phyloP scores from a whole-genome alignment of 306 rosid genomes.

The Acacia confusa region DNA sequence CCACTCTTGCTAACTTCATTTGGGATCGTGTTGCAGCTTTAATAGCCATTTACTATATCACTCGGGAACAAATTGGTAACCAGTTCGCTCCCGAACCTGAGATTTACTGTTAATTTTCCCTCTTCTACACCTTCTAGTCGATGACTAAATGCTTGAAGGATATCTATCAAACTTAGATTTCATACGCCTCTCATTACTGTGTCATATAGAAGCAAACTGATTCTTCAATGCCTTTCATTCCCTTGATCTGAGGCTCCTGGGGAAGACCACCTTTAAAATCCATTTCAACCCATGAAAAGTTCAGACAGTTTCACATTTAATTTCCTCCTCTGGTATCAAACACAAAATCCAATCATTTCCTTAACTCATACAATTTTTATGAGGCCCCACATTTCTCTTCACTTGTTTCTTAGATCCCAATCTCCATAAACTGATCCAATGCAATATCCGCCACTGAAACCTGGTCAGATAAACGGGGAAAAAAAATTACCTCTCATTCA shows the following conservation, averaged over 20 bases:
- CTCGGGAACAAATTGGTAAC: conserved; percentile 33
- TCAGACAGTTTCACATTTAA: conserved; percentile 13
- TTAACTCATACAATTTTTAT: background rate
- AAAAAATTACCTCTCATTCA: background rate
- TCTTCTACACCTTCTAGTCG: conserved; percentile 50
- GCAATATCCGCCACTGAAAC: conserved; percentile 5
- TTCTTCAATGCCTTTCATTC: conserved; percentile 22
- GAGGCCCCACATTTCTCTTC: background rate
- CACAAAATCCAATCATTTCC: background rate
- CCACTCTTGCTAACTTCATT: conserved; percentile 19
- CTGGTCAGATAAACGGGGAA: background rate
- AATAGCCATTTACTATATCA: conserved; percentile 14
- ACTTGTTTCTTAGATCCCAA: conserved; percentile 9
- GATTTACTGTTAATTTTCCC: conserved; percentile 37
- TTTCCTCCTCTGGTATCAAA: conserved; percentile 2
- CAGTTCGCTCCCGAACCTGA: conserved; percentile 40
- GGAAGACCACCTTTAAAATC: conserved; percentile 10
- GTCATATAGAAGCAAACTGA: conserved; percentile 44
- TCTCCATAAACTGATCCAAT: background rate
- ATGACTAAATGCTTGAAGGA: conserved; percentile 52
- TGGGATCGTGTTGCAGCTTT: conserved; percentile 11
- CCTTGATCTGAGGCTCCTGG: background rate
- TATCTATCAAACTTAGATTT: conserved; percentile 37
- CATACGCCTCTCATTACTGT: conserved; percentile 52
- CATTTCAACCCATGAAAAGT: conserved; percentile 41